Conservation (phyloP, 495 filamentous ascomycete species). For the Articulospora tetracladia region DNA sequence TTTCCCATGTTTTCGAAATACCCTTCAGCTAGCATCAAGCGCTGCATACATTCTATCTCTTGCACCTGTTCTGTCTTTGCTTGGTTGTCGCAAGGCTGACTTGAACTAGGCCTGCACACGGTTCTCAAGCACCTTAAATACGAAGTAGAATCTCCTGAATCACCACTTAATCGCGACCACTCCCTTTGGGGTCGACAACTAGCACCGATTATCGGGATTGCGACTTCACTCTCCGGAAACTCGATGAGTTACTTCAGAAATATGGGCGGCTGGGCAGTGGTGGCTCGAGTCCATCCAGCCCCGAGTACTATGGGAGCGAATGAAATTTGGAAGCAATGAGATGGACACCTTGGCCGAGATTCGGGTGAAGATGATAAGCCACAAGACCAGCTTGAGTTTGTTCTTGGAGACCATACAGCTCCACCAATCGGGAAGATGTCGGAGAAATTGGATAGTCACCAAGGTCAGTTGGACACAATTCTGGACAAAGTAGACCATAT, state of each 20-base stretch:
- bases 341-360: slow-evolving; percentile 23
- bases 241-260: slow-evolving; percentile 23
- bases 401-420: slow-evolving; percentile 24
- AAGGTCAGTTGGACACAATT: slow-evolving; percentile 36
- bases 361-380: slow-evolving; percentile 24
- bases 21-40: background rate
- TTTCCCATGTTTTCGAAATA: background rate
- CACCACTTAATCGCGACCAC: slow-evolving; percentile 36
- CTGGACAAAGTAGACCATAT: slow-evolving; percentile 50
- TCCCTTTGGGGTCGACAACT: slow-evolving; percentile 37
- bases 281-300: background rate
- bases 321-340: slow-evolving; percentile 20
- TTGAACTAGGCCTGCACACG: slow-evolving; percentile 31
- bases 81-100: slow-evolving; percentile 1
- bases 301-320: slow-evolving; percentile 8
- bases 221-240: slow-evolving; percentile 39
- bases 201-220: slow-evolving; percentile 43
- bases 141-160: slow-evolving; percentile 45
- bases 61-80: too few relatives aligned
- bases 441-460: slow-evolving; percentile 15
- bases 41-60: background rate
- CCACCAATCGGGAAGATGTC: slow-evolving; percentile 11
- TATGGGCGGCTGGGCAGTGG: slow-evolving; percentile 12
- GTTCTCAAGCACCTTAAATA: slow-evolving; percentile 44
- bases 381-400: slow-evolving; percentile 20